These are phyloP conservation scores for Citrus unshiu DNA, from an alignment of 345 rosid genomes.

Conservation along the genomic window DNA sequence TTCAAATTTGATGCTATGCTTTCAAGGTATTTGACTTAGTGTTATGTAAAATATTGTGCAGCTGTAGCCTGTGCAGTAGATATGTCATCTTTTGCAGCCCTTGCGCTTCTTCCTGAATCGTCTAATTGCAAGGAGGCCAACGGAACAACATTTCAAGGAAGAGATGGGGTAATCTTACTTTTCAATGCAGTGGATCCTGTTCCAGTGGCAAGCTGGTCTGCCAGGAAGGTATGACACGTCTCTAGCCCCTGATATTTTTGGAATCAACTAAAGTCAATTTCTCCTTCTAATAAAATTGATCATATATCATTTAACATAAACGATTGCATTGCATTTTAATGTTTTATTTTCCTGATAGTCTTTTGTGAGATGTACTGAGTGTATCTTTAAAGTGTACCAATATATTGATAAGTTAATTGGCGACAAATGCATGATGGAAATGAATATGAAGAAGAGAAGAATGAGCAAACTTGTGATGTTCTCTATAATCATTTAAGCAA, in stretches of 20 bases:
- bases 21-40: background rate
- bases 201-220: constrained; percentile 79
- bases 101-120: constrained; percentile 56
- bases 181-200: constrained; percentile 61
- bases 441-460: background rate
- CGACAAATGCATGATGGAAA: background rate
- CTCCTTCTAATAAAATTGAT: background rate
- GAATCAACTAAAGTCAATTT: background rate
- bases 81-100: constrained; percentile 62
- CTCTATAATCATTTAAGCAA: background rate
- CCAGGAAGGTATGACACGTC: constrained; percentile 51
- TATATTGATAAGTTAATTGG: background rate
- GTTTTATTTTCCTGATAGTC: background rate
- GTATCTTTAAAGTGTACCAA: too few relatives aligned
- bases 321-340: background rate
- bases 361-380: background rate
- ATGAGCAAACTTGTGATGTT: background rate
- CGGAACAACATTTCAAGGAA: constrained; percentile 38
- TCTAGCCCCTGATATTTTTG: background rate
- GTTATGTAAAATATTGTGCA: constrained; percentile 27
- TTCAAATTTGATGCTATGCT: background rate
- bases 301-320: background rate
- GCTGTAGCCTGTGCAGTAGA: constrained; percentile 60
- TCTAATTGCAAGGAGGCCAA: constrained; percentile 25
- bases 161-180: constrained; percentile 73